Evolutionary conservation across 352 stramenopile genomes (phyloP), one percentile per base, ranked within the genome.

Genomic region (Phytophthora constricta): DNA sequence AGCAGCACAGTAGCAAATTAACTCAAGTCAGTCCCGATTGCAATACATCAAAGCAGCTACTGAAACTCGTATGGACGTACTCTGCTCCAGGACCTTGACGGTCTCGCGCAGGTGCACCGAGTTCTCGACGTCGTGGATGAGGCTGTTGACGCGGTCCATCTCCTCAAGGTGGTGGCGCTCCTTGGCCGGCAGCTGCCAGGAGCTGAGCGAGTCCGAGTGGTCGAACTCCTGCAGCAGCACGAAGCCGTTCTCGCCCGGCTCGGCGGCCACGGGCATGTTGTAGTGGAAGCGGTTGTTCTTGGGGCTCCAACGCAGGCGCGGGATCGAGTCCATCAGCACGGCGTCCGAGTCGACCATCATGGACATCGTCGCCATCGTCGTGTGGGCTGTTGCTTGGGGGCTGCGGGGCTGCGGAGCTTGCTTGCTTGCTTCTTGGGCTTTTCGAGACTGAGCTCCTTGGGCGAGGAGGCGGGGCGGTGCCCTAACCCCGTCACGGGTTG

Each of bases 221-320:
- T 88, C 81, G 43, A 88, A 86, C 64, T 91, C 80, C 43, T 93
- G 80, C 37, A 93, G 58, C 56, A 93, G 64, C 51, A 91, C 82
- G 62, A 91, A 93, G 55, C 84, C 84, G 59, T 80, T 58, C 2
- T 60, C 63, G 57, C 84, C 84, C 0, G 84, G 84, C 58, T 93
- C 82, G 22, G 78, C 70, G 1, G 80, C 83, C 50, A 90, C 63
- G 10, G 82, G 85, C 60, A 91, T 67, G 46, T 78, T 89, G 71
- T 79, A 93, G 72, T 91, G 85, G 76, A 93, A 93, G 47, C 85
- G 85, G 68, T 93, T 87, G 75, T 89, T 89, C 43, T 62, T 61
- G 26, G 82, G 69, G 65, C 74, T 89, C 85, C 85, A 93, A 49
- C 82, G 85, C 54, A 93, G 58, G 5, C 85, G 85, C 37, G 85